These are phyloP conservation scores for Pichia kluyveri DNA, from an alignment of 805 yeast genomes.

Conservation along the genomic window DNA sequence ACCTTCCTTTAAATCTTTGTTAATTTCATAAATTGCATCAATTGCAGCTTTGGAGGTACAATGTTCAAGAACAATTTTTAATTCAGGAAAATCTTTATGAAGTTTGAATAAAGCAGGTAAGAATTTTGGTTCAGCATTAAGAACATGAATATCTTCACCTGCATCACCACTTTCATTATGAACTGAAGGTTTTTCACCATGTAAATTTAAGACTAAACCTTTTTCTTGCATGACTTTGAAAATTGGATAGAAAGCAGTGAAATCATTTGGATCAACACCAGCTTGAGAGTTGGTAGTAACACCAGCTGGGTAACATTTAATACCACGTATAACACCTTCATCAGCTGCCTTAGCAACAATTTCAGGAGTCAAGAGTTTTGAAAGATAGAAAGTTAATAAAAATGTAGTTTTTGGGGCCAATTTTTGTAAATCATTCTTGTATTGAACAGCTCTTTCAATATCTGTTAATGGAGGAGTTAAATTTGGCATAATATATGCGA, in stretches of 20 bases:
- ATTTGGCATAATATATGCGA: slow-evolving; percentile 95
- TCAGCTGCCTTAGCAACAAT: slow-evolving; percentile 71
- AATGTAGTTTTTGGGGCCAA: slow-evolving; percentile 79
- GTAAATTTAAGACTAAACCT: slow-evolving; percentile 73
- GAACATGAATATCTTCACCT: slow-evolving; percentile 66
- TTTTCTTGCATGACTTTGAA: slow-evolving; percentile 82
- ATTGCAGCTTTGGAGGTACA: slow-evolving; percentile 90
- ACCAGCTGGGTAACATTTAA: slow-evolving; percentile 97
- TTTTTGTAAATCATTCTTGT: slow-evolving; percentile 52
- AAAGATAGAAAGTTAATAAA: slow-evolving; percentile 82
- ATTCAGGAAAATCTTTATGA: slow-evolving; percentile 74
- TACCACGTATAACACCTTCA: slow-evolving; percentile 65
- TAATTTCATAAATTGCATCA: slow-evolving; percentile 63
- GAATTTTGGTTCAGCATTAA: slow-evolving; percentile 90
- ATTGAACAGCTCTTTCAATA: slow-evolving; percentile 58
- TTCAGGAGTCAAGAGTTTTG: slow-evolving; percentile 76
- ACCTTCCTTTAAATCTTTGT: slow-evolving; percentile 28
- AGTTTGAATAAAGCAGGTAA: slow-evolving; percentile 79
- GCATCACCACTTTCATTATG: slow-evolving; percentile 34
- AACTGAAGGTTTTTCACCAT: slow-evolving; percentile 87
- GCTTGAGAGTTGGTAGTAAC: slow-evolving; percentile 93
- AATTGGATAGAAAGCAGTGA: slow-evolving; percentile 78
- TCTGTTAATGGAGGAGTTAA: slow-evolving; percentile 86
- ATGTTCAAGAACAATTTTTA: slow-evolving; percentile 85
- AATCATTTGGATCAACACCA: slow-evolving; percentile 92